Base-by-base conservation (phyloP, 2,329 filamentous ascomycete genomes). In the Sclerotinia sclerotiorum region DNA sequence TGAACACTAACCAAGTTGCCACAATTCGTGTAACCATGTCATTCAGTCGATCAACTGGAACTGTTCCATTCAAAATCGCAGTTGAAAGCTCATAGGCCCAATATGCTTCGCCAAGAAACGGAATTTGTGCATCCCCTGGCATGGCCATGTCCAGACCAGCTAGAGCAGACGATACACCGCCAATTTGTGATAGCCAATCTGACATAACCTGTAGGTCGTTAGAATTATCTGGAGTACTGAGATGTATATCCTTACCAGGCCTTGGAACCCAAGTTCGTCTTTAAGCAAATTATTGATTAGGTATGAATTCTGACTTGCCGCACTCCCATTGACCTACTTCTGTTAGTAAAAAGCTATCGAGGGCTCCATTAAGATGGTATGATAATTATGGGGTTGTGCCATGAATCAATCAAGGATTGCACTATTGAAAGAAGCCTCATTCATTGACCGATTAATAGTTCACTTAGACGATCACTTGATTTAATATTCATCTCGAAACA, bases 231-330 rank as follows among this genome's bases (percentile, higher is more conserved):
- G 21, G 27, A 11, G 19, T 17, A 17, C 15, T 10, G 10, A 39
- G 56, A 52, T 35, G 35, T 42, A 21, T 2, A 54, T 2, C 65
- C 72, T 56, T 70, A 75, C 74, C 17, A 77, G 48, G 0, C 90
- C 90, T 72, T 91, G 88, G 72, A 92, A 92, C 0, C 88, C 88
- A 61, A 92, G 82, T 78, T 93, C 90, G 57, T 90, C 88, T 73
- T 93, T 93, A 11, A 92, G 80, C 4, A 93, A 81, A 0, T 86
- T 87, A 71, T 92, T 92, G 65, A 90, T 81, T 19, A 88, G 79
- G 75, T 88, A 88, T 70, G 86, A 87, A 75, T 92, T 92, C 69
- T 89, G 87, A 68, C 87, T 90, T 6, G 84, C 83, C 21, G 89
- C 87, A 0, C 86, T 88, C 63, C 87, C 86, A 74, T 91, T 91